Conservation (phyloP, 805 yeast species). For the Clavispora carvajalis region DNA sequence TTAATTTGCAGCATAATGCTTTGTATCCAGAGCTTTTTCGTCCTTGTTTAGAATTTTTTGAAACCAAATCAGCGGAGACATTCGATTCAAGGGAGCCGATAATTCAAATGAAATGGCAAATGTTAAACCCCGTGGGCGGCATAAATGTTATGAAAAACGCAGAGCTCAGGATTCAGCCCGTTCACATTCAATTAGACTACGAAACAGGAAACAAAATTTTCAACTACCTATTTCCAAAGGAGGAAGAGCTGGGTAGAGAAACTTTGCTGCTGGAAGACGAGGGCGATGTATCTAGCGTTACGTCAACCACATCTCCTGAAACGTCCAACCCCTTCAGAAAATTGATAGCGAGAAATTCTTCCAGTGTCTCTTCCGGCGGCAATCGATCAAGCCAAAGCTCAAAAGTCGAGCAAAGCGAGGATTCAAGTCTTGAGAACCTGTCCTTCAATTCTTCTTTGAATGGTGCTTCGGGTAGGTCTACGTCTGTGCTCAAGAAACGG, state of each 20-base stretch:
- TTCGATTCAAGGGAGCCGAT: slow-evolving; percentile 17
- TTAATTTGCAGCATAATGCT: slow-evolving; percentile 54
- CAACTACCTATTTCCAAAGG: slow-evolving; percentile 66
- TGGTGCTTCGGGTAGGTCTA: neutral
- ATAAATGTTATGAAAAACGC: slow-evolving; percentile 71
- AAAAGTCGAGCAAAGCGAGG: neutral
- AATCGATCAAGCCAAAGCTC: neutral
- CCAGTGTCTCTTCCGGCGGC: neutral
- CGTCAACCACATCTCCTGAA: neutral
- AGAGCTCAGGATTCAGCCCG: slow-evolving; percentile 55
- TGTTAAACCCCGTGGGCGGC: slow-evolving; percentile 85
- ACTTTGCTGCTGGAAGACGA: slow-evolving; percentile 44
- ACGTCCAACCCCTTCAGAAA: slow-evolving; percentile 2
- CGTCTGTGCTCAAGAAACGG: slow-evolving; percentile 2
- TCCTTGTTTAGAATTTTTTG: slow-evolving; percentile 32
- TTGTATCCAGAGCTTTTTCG: slow-evolving; percentile 68
- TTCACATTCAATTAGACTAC: slow-evolving; percentile 70
- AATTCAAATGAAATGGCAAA: slow-evolving; percentile 54
- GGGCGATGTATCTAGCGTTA: slow-evolving; percentile 2
- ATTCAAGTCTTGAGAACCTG: neutral
- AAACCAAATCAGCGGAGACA: slow-evolving; percentile 11
- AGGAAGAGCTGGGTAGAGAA: slow-evolving; percentile 12
- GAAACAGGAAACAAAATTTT: slow-evolving; percentile 57
- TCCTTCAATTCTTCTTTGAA: neutral
- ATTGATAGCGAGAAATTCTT: slow-evolving; percentile 1